These are phyloP conservation scores for Solidago caesia DNA, from an alignment of 129 eudicot species.

Conservation along the genomic window DNA sequence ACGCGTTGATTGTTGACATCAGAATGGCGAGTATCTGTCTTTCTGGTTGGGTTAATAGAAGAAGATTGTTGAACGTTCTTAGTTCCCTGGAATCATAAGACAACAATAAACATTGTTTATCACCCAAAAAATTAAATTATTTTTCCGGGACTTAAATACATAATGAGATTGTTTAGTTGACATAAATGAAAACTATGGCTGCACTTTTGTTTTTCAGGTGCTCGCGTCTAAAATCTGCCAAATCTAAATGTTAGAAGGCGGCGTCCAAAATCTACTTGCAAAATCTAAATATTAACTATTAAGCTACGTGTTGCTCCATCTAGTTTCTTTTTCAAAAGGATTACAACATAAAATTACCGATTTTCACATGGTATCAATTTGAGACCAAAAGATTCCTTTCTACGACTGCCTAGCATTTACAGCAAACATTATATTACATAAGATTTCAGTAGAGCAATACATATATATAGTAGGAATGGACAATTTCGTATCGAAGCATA, in stretches of 20 bases:
- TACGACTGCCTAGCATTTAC: no score
- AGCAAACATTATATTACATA: no score
- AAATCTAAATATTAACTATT: no score
- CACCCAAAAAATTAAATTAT: not conserved
- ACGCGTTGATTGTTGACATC: slow-evolving; percentile 37
- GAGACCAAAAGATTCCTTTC: no score
- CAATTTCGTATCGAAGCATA: not conserved
- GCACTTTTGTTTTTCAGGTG: not conserved
- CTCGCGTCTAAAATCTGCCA: no score
- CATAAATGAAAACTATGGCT: not conserved
- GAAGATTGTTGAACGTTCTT: slow-evolving; percentile 56
- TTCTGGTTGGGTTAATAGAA: slow-evolving; percentile 43
- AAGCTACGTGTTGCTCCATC: not conserved
- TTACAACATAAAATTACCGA: not conserved
- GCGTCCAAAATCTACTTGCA: no score
- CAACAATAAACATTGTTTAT: not conserved
- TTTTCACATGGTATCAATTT: not conserved
- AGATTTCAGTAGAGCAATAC: not conserved
- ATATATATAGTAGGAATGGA: not conserved
- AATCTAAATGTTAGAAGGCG: no score
- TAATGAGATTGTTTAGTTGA: not conserved
- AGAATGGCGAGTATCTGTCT: slow-evolving; percentile 34
- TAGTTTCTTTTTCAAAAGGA: not conserved
- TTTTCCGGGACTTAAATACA: not conserved
- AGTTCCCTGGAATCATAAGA: slow-evolving; percentile 49